A percentile compares a stretch with the other conserved stretches of the same genome.
Conservation (phyloP, 2,329 filamentous ascomycete genomes). For the Neophaeococcomyces mojaviensis region DNA sequence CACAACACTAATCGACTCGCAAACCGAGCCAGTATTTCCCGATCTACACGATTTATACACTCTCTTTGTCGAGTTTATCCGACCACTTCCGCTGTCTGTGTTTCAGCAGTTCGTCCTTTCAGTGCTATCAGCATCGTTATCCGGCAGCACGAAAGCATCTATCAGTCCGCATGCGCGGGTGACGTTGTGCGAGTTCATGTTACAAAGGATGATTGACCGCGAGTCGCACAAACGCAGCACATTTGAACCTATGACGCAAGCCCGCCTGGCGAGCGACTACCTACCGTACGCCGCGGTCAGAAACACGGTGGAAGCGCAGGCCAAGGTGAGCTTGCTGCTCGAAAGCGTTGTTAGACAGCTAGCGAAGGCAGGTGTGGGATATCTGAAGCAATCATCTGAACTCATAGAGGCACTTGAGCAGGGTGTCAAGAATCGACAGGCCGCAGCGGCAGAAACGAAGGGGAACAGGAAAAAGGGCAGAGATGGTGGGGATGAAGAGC, state of each 20-base stretch:
- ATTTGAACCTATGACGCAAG: slow-evolving; percentile 36
- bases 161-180: slow-evolving; percentile 31
- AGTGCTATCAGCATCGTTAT: slow-evolving; percentile 25
- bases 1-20: slow-evolving; percentile 23
- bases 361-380: slow-evolving; percentile 26
- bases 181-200: slow-evolving; percentile 47
- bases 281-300: slow-evolving; percentile 59
- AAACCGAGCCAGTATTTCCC: slow-evolving; percentile 27
- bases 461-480: slow-evolving; percentile 28
- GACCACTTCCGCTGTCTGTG: slow-evolving; percentile 36
- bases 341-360: slow-evolving; percentile 57
- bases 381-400: slow-evolving; percentile 26
- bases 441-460: slow-evolving; percentile 30
- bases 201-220: slow-evolving; percentile 43
- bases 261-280: slow-evolving; percentile 52
- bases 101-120: slow-evolving; percentile 41
- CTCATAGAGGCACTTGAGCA: slow-evolving; percentile 42
- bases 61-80: slow-evolving; percentile 40
- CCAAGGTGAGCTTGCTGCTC: slow-evolving; percentile 61
- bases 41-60: slow-evolving; percentile 34
- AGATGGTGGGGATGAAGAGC: slow-evolving; percentile 23
- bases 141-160: slow-evolving; percentile 21
- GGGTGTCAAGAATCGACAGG: slow-evolving; percentile 47
- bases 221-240: slow-evolving; percentile 13
- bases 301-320: slow-evolving; percentile 57